Percentiles rank a stretch among this genome's conserved stretches.
phyloP scores from a whole-genome alignment of 306 rosid species.

The Prunus fruticosa region DNA sequence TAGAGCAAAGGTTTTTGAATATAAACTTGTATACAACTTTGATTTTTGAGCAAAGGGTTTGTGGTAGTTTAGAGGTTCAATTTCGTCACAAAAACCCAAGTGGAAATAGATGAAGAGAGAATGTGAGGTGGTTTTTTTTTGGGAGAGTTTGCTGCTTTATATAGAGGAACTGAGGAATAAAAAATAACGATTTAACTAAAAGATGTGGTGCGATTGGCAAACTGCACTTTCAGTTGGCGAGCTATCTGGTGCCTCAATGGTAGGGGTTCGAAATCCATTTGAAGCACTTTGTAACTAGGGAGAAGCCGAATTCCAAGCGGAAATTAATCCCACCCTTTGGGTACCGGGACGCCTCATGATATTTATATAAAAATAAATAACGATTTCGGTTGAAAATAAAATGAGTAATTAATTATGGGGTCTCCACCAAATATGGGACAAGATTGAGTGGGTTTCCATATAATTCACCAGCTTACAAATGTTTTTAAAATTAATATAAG shows the following conservation, averaged over 20 bases:
- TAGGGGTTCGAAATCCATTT: too few relatives aligned
- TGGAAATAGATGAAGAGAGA: constrained; percentile 3
- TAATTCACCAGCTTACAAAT: constrained; percentile 19
- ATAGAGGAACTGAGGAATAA: neutral
- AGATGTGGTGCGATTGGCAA: too few relatives aligned
- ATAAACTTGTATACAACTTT: neutral
- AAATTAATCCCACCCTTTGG: too few relatives aligned
- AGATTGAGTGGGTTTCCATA: constrained; percentile 26
- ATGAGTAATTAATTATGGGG: neutral
- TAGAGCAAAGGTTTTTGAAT: neutral
- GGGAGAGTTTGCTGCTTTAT: constrained; percentile 6
- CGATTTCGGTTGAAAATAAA: neutral
- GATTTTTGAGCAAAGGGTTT: neutral
- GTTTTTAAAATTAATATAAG: neutral
- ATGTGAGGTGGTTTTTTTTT: neutral
- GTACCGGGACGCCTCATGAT: too few relatives aligned
- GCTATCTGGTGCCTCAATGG: too few relatives aligned
- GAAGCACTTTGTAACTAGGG: too few relatives aligned
- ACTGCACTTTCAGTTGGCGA: rapidly evolving
- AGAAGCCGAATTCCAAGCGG: too few relatives aligned
- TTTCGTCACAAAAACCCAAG: too few relatives aligned
- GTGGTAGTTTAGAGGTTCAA: neutral
- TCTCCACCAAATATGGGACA: constrained; percentile 16
- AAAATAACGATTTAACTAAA: neutral
- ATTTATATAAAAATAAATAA: too few relatives aligned